These are phyloP conservation scores for Tagetes erecta DNA, from an alignment of 129 eudicot genomes.

Conservation along the genomic window DNA sequence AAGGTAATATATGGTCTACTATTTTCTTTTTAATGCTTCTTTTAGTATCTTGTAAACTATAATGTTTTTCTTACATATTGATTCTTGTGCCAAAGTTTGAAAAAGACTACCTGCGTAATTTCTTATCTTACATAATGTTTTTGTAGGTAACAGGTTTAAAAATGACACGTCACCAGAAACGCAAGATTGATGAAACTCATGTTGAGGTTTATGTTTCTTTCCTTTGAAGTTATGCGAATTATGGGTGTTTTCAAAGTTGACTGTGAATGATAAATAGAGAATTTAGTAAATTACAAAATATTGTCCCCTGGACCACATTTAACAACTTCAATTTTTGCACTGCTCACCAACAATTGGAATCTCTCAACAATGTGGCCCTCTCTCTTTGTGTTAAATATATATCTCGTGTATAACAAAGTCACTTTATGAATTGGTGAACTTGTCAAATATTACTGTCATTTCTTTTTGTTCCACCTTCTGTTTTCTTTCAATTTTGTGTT, in stretches of 20 bases:
- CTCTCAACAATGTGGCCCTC: background rate
- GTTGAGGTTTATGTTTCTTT: conserved; percentile 58
- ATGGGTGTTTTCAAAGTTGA: background rate
- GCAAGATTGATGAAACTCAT: conserved; percentile 95
- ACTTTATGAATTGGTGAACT: background rate
- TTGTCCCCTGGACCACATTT: background rate
- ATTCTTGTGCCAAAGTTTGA: background rate
- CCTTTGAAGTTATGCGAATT: background rate
- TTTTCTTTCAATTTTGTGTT: background rate
- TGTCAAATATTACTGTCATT: conserved; percentile 3
- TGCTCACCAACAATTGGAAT: conserved; percentile 12
- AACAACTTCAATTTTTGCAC: background rate
- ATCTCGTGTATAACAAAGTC: conserved; percentile 1
- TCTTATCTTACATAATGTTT: conserved; percentile 12
- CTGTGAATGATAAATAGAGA: conserved; percentile 7
- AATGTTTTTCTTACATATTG: background rate
- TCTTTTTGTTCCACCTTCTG: background rate
- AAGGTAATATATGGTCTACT: conserved; percentile 52
- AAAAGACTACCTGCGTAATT: conserved; percentile 8
- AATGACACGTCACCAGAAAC: conserved; percentile 98
- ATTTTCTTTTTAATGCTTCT: background rate
- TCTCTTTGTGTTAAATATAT: background rate
- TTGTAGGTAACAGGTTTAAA: conserved; percentile 86
- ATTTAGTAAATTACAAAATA: conserved; percentile 3
- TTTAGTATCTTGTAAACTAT: conserved; percentile 3